Conservation (phyloP, 805 yeast species). For the Peterozyma toletana region DNA sequence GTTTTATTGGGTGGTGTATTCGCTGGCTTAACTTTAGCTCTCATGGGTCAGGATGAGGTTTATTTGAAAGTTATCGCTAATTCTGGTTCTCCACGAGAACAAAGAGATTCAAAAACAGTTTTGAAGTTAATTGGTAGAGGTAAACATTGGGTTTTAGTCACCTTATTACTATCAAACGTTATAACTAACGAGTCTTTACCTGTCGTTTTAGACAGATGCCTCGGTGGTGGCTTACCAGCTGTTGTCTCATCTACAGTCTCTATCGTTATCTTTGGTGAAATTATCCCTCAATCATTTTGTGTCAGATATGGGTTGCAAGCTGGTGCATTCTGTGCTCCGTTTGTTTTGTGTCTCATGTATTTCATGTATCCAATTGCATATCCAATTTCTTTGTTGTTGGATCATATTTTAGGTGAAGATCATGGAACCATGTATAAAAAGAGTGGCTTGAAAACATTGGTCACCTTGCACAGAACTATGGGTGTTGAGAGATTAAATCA, state of each 20-base stretch:
- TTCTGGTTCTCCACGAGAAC: slow-evolving; percentile 73
- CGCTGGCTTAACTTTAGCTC: slow-evolving; percentile 89
- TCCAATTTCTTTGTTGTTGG: slow-evolving; percentile 79
- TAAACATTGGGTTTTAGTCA: slow-evolving; percentile 94
- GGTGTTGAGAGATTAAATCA: slow-evolving; percentile 89
- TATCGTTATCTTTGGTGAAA: slow-evolving; percentile 92
- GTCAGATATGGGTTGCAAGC: slow-evolving; percentile 89
- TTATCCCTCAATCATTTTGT: slow-evolving; percentile 90
- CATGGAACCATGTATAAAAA: slow-evolving; percentile 94
- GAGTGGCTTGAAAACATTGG: slow-evolving; percentile 88
- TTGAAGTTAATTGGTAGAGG: slow-evolving; percentile 69
- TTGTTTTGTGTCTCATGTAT: slow-evolving; percentile 80
- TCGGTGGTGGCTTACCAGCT: slow-evolving; percentile 98
- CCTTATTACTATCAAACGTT: slow-evolving; percentile 77
- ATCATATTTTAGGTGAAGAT: slow-evolving; percentile 82
- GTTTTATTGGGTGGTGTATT: slow-evolving; percentile 84
- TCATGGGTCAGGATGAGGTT: slow-evolving; percentile 98
- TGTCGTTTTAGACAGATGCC: slow-evolving; percentile 82
- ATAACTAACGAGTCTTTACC: slow-evolving; percentile 94
- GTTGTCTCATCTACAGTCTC: slow-evolving; percentile 89
- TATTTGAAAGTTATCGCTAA: slow-evolving; percentile 84
- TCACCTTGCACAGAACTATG: slow-evolving; percentile 88
- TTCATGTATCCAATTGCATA: slow-evolving; percentile 86
- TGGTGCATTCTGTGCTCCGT: slow-evolving; percentile 87
- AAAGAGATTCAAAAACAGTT: slow-evolving; percentile 64